Evolutionary conservation across 352 stramenopile genomes (phyloP), one percentile per base, ranked within the genome.

Genomic region (Globisporangium polare): DNA sequence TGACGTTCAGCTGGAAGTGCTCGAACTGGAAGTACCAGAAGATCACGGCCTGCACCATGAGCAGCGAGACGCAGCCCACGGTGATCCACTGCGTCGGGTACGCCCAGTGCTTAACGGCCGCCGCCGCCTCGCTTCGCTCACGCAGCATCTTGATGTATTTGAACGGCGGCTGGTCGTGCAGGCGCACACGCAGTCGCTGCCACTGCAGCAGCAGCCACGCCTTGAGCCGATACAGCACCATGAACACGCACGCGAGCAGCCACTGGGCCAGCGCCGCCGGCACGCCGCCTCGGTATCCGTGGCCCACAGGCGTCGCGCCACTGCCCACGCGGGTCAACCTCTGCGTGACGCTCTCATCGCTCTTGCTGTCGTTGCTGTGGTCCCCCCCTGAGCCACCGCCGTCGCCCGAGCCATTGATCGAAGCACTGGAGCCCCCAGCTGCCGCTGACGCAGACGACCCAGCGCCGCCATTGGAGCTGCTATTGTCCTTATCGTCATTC

Each of bases 1-100:
- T 69, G 18, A 91, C 80, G 22, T 79, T 70, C 42, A 91, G 58
- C 52, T 80, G 64, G 10, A 89, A 69, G 18, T 60, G 72, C 37
- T 78, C 50, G 7, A 73, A 66, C 61, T 87, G 78, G 51, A 84
- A 86, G 52, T 78, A 65, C 58, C 57, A 74, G 59, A 67, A 81
- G 15, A 85, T 73, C 18, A 84, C 45, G 1, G 72, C 49, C 61
- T 90, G 80, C 33, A 80, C 46, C 7, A 75, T 5, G 27, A 88
- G 60, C 10, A 90, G 68, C 53, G 71, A 73, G 2, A 75, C n/a
- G 18, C 71, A 81, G 39, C 73, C 78, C n/a, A 86, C 70, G 29
- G 78, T 84, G 62, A 90, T 70, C 71, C 71, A 90, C 29, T 84
- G 73, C 3, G 80, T 90, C 12, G 80, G 78, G 55, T 88, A 90